Percentiles rank a stretch among this genome's conserved stretches.
These are phyloP conservation scores for Elsinoe perseae DNA, from an alignment of 2,329 filamentous ascomycete species.

Conservation along the genomic window DNA sequence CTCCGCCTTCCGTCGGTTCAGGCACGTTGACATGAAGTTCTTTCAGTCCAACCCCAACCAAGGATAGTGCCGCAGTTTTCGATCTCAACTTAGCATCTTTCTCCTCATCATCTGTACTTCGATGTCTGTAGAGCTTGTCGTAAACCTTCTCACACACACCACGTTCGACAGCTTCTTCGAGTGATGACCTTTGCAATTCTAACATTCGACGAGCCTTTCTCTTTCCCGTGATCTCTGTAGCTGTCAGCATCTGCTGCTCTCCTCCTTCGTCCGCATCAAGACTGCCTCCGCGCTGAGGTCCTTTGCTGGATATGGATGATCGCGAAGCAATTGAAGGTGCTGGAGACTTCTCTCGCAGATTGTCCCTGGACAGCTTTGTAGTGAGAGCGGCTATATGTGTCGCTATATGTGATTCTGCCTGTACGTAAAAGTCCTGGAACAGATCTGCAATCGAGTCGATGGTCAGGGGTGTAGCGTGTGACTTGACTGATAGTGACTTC, in stretches of 20 bases:
- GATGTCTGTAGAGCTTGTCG: conserved; percentile 80
- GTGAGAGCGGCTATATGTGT: conserved; percentile 80
- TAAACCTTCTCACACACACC: conserved; percentile 52
- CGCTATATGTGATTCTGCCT: conserved; percentile 71
- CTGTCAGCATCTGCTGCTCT: conserved; percentile 82
- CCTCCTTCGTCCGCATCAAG: conserved; percentile 24
- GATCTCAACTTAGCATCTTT: conserved; percentile 91
- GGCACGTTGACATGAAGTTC: conserved; percentile 75
- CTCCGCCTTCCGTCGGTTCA: conserved; percentile 44
- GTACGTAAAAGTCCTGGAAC: conserved; percentile 89
- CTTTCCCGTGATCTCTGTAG: conserved; percentile 71
- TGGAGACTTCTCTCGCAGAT: conserved; percentile 39
- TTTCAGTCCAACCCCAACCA: conserved; percentile 84
- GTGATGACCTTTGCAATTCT: conserved; percentile 64
- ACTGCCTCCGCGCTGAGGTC: conserved; percentile 38
- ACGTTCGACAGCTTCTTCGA: conserved; percentile 89
- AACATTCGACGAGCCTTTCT: conserved; percentile 70
- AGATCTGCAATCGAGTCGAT: conserved; percentile 75
- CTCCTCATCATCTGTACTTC: conserved; percentile 86
- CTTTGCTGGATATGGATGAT: conserved; percentile 41
- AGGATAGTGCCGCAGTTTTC: conserved; percentile 77
- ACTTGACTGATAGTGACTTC: conserved; percentile 78
- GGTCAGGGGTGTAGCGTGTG: conserved; percentile 73
- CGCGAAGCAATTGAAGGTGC: conserved; percentile 50
- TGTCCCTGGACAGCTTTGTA: conserved; percentile 62